Percentiles rank a stretch among this genome's conserved stretches.
Conservation (phyloP, 1,284 basidiomycete genomes). For the Psilocybe mexicana region DNA sequence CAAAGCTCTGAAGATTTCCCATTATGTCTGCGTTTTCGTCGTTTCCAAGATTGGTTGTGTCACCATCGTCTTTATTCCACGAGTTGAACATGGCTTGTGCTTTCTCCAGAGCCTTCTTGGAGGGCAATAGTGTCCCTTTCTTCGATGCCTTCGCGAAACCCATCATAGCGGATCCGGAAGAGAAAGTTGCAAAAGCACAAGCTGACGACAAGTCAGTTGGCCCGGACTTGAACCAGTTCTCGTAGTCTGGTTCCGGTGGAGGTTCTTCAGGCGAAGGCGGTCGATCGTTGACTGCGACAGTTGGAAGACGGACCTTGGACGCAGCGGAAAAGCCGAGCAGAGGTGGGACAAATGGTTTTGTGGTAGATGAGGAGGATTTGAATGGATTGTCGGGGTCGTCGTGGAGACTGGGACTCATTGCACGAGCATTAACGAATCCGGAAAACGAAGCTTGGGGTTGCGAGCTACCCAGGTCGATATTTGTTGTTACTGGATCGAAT, state of each 20-base stretch:
- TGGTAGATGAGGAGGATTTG: slow-evolving; percentile 17
- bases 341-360: slow-evolving; percentile 21
- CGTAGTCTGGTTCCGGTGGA: slow-evolving; percentile 46
- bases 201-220: background rate
- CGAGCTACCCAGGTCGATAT: slow-evolving; percentile 12
- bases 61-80: slow-evolving; percentile 49
- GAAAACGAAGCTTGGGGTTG: slow-evolving; percentile 15
- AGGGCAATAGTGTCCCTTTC: slow-evolving; percentile 48
- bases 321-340: slow-evolving; percentile 24
- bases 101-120: slow-evolving; percentile 55
- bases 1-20: slow-evolving; percentile 14
- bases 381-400: slow-evolving; percentile 52
- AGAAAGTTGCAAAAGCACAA: slow-evolving; percentile 35
- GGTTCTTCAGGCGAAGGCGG: slow-evolving; percentile 44
- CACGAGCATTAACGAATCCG: slow-evolving; percentile 14
- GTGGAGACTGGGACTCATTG: slow-evolving; percentile 12
- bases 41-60: background rate
- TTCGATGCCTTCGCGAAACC: slow-evolving; percentile 37
- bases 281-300: slow-evolving; percentile 24
- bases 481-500: background rate
- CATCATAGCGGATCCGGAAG: slow-evolving; percentile 17
- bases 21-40: slow-evolving; percentile 9
- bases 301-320: slow-evolving; percentile 15
- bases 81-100: slow-evolving; percentile 55
- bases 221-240: slow-evolving; percentile 58